Conservation (phyloP, 148 eudicot genomes). For the Diospyros lotus region DNA sequence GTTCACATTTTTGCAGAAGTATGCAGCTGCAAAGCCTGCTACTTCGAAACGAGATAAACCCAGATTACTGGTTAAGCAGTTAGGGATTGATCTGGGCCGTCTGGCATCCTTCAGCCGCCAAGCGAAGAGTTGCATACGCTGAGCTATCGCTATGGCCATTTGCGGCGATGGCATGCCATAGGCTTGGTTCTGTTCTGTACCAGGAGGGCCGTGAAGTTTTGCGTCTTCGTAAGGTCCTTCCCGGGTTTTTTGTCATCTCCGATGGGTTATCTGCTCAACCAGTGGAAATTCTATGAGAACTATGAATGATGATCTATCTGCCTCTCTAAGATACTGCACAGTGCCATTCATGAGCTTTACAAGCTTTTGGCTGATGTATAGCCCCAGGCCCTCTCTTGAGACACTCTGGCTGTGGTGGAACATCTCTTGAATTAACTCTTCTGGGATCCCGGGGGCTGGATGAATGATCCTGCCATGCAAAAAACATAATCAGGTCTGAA, state of each 20-base stretch:
- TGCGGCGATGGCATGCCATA: not conserved
- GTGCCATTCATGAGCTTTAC: constrained; percentile 80
- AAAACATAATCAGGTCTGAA: not conserved
- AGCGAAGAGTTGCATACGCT: not conserved
- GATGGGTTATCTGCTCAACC: constrained; percentile 21
- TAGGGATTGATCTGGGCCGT: too few relatives aligned
- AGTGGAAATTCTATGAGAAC: constrained; percentile 70
- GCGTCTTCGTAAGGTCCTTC: not conserved
- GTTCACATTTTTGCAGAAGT: not conserved
- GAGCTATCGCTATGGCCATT: not conserved
- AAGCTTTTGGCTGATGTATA: constrained; percentile 75
- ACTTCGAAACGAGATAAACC: not conserved
- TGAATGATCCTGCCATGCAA: constrained; percentile 61
- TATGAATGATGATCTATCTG: constrained; percentile 58
- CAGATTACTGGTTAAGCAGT: constrained; percentile 2
- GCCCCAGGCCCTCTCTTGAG: constrained; percentile 85
- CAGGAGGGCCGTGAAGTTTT: not conserved
- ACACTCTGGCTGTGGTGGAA: constrained; percentile 58
- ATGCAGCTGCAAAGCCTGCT: not conserved
- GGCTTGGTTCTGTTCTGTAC: not conserved
- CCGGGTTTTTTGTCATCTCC: not conserved
- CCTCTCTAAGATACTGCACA: constrained; percentile 73
- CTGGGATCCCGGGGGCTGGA: constrained; percentile 88
- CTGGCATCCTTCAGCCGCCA: constrained; percentile 4
- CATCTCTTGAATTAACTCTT: constrained; percentile 71